Base-by-base conservation (phyloP, 192 early-diverging fungal species). In the Glomus cerebriforme region DNA sequence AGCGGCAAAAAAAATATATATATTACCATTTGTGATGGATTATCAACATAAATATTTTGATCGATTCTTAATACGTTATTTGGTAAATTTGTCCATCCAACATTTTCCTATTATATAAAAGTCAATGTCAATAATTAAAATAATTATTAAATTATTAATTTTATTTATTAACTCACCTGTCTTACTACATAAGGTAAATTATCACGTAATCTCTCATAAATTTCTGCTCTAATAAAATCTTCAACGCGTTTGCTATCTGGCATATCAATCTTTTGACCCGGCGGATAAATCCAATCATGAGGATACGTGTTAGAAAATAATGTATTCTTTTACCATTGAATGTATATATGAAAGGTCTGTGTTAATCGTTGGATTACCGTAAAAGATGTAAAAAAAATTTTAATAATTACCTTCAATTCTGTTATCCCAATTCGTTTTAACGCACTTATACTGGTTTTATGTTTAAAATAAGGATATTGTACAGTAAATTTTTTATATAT, bases 141-240 rank as follows among this genome's bases (percentile, higher is more conserved):
- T 7, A n/a, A 7, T 29, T 54, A 58, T 27, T 34, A 68, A 29
- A 78, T 34, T 58, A 35, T 17, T 45, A 17, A 31, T 64, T 22
- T 7, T 13, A 2, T 45, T 24, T 10, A 22, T 43, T 12, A 26
- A 35, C 19, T 13, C 32, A 68, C 81, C 62, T 84, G 90, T 26
- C 83, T 86, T 7, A 91, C 43, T 29, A 80, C 79, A 62, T 91
- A 91, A n/a, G 90, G 90, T 12, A 91, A 67, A 79, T 88, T 82
- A 39, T 79, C 81, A 73, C 86, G 83, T 26, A 91, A 79, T 10
- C 83, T 34, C 22, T 79, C 84, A 68, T 85, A 91, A n/a, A 91
- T 80, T 49, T 90, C 86, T 8, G 86, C 86, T 19, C 90, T 85
- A 63, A 91, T 88, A 54, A 89, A 77, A 65, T 91, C 90, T 72